A percentile compares a stretch with the other conserved stretches of the same genome.
phyloP scores from a whole-genome alignment of 495 filamentous ascomycete species.

The Aspergillus sparsus region DNA sequence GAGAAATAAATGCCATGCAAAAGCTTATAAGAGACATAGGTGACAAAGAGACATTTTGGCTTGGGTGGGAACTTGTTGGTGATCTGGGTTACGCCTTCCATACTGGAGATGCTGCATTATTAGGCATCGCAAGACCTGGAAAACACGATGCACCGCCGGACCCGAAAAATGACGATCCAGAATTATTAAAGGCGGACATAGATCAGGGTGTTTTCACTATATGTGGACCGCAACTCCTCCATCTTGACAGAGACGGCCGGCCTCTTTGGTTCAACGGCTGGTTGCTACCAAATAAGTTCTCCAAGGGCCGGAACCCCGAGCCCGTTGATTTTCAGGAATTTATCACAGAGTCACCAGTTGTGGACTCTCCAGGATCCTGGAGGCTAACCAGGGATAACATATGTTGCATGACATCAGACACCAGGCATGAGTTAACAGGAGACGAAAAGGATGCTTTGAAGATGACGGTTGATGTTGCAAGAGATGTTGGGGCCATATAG shows the following conservation, averaged over 20 bases:
- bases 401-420: slow-evolving; percentile 20
- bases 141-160: not conserved
- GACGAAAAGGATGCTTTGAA: slow-evolving; percentile 12
- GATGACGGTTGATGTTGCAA: slow-evolving; percentile 10
- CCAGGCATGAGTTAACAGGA: slow-evolving; percentile 1
- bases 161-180: not conserved
- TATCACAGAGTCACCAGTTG: slow-evolving; percentile 15
- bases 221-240: slow-evolving; percentile 31
- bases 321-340: slow-evolving; percentile 21
- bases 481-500: slow-evolving; percentile 3
- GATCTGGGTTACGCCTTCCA: slow-evolving; percentile 30
- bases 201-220: slow-evolving; percentile 20
- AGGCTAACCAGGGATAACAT: slow-evolving; percentile 15
- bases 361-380: slow-evolving; percentile 13
- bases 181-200: not conserved
- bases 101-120: slow-evolving; percentile 23
- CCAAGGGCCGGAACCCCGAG: slow-evolving; percentile 8
- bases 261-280: slow-evolving; percentile 40
- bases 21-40: slow-evolving; percentile 11
- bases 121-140: slow-evolving; percentile 18
- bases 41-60: slow-evolving; percentile 36
- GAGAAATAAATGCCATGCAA: not conserved
- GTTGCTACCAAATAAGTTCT: slow-evolving; percentile 29
- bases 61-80: slow-evolving; percentile 30
- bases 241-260: slow-evolving; percentile 25